Percentiles rank a stretch among this genome's conserved stretches.
These are phyloP conservation scores for Phytopythium oedochilum DNA, from an alignment of 352 stramenopile species.

Conservation along the genomic window DNA sequence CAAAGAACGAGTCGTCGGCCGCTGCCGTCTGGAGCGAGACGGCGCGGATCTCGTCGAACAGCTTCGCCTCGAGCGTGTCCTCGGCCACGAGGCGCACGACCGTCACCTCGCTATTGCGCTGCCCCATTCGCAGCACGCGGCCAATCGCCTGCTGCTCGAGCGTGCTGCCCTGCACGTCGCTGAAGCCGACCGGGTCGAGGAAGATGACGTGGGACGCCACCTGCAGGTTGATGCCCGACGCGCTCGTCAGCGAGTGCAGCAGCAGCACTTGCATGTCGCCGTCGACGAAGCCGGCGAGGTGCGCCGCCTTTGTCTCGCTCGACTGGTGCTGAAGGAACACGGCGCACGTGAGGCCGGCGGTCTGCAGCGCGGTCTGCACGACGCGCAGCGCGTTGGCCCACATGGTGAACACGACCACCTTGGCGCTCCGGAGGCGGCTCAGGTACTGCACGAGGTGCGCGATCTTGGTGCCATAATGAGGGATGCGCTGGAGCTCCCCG, in stretches of 20 bases:
- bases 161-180: slow-evolving; percentile 61
- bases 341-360: slow-evolving; percentile 49
- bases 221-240: slow-evolving; percentile 83
- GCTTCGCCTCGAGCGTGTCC: slow-evolving; percentile 60
- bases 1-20: slow-evolving; percentile 63
- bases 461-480: slow-evolving; percentile 73
- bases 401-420: slow-evolving; percentile 85
- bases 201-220: slow-evolving; percentile 82
- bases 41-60: slow-evolving; percentile 76
- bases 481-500: slow-evolving; percentile 19
- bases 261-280: slow-evolving; percentile 68
- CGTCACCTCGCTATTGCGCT: slow-evolving; percentile 60
- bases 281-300: slow-evolving; percentile 58
- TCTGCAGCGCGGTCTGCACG: slow-evolving; percentile 52
- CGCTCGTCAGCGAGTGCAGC: slow-evolving; percentile 76
- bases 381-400: slow-evolving; percentile 64
- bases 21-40: slow-evolving; percentile 30
- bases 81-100: slow-evolving; percentile 75
- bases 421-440: slow-evolving; percentile 33
- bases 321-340: slow-evolving; percentile 78
- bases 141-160: slow-evolving; percentile 83
- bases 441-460: slow-evolving; percentile 66
- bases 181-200: slow-evolving; percentile 69
- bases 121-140: slow-evolving; percentile 81
- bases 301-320: slow-evolving; percentile 69